Percentiles rank a stretch among this genome's conserved stretches.
Conservation (phyloP, 805 yeast species). For the Metschnikowia drakensbergensis region DNA sequence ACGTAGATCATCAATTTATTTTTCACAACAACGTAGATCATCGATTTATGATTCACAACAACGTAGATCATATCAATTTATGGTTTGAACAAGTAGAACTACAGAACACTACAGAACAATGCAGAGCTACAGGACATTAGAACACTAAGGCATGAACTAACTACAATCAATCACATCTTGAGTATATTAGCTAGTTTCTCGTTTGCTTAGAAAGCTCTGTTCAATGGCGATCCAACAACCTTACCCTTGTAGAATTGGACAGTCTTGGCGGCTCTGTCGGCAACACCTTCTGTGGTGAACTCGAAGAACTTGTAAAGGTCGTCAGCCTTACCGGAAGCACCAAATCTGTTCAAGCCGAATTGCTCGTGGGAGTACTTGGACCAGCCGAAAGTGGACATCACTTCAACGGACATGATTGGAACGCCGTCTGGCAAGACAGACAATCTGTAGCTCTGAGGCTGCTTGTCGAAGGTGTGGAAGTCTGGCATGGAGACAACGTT, state of each 20-base stretch:
- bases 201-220: slow-evolving; percentile 61
- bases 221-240: slow-evolving; percentile 68
- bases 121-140: too few species aligned
- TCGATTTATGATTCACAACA: too few species aligned
- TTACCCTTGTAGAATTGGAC: slow-evolving; percentile 79
- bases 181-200: neutral
- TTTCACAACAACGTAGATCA: too few species aligned
- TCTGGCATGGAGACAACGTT: slow-evolving; percentile 92
- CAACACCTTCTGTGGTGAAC: slow-evolving; percentile 91
- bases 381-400: slow-evolving; percentile 89
- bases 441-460: slow-evolving; percentile 73
- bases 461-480: slow-evolving; percentile 83
- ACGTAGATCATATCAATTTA: too few species aligned
- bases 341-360: slow-evolving; percentile 92
- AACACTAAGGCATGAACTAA: too few species aligned
- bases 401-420: slow-evolving; percentile 93
- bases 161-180: too few species aligned
- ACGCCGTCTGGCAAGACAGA: slow-evolving; percentile 92
- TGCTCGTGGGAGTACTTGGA: slow-evolving; percentile 92
- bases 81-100: too few species aligned
- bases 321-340: slow-evolving; percentile 89
- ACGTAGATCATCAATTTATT: neutral
- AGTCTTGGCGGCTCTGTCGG: slow-evolving; percentile 77
- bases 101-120: too few species aligned
- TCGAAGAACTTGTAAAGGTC: slow-evolving; percentile 81